Percentiles rank a stretch among this genome's conserved stretches.
These are phyloP conservation scores for Arachnomyces sp. DNA, from an alignment of 2,329 filamentous ascomycete species.

Conservation along the genomic window DNA sequence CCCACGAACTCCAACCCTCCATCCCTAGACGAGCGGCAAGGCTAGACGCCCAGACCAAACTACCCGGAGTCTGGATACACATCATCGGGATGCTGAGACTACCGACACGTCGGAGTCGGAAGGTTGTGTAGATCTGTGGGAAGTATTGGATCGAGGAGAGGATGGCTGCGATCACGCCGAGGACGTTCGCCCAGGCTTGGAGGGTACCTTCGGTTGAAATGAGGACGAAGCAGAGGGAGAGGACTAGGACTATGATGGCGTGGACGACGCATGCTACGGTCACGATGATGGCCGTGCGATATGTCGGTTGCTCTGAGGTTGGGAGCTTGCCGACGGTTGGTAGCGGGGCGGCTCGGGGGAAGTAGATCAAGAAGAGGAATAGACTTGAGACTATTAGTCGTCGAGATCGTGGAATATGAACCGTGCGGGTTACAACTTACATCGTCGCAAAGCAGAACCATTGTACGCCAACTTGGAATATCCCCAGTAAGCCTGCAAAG, in stretches of 20 bases:
- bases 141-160: conserved; percentile 87
- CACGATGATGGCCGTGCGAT: conserved; percentile 71
- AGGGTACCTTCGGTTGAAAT: conserved; percentile 58
- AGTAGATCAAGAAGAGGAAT: conserved; percentile 90
- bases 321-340: conserved; percentile 23
- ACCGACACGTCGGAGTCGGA: conserved; percentile 73
- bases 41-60: conserved; percentile 80
- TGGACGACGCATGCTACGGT: conserved; percentile 67
- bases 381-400: conserved; percentile 55
- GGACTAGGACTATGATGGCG: conserved; percentile 60
- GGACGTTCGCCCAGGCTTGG: conserved; percentile 72
- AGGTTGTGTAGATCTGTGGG: conserved; percentile 91
- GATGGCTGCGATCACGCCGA: conserved; percentile 70
- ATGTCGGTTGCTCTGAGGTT: conserved; percentile 52
- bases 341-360: conserved; percentile 56
- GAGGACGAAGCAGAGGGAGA: conserved; percentile 59
- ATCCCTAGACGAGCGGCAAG: conserved; percentile 70
- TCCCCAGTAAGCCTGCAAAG: conserved; percentile 74
- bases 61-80: conserved; percentile 93
- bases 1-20: conserved; percentile 92
- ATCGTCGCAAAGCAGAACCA: conserved; percentile 89
- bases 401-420: not conserved
- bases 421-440: conserved; percentile 45
- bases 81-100: conserved; percentile 96
- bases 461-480: conserved; percentile 84